These are phyloP conservation scores for Sugiyamaella novakii DNA, from an alignment of 1,139 yeast species.

Conservation along the genomic window DNA sequence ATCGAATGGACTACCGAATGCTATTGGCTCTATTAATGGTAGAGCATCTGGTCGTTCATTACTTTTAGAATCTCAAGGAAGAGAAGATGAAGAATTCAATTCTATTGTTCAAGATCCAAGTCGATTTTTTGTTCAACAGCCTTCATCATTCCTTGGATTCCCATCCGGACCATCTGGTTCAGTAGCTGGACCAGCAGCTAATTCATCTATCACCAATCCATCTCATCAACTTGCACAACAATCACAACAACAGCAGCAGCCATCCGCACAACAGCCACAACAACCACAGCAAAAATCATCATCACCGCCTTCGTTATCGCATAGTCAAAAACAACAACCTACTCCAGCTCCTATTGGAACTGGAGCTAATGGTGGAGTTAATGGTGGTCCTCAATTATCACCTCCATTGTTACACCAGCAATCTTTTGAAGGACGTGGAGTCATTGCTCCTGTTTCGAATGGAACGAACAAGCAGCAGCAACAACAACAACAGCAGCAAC, in stretches of 20 bases:
- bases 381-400: conserved; percentile 16
- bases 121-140: conserved; percentile 29
- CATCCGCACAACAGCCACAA: background rate
- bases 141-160: conserved; percentile 47
- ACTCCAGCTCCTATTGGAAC: conserved; percentile 14
- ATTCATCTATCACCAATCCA: no score
- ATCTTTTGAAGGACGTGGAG: conserved; percentile 20
- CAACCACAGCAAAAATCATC: conserved; percentile 1
- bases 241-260: conserved; percentile 8
- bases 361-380: conserved; percentile 9
- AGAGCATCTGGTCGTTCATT: conserved; percentile 37
- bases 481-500: conserved; percentile 10
- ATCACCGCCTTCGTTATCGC: conserved; percentile 12
- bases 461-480: conserved; percentile 8
- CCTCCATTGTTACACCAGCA: conserved; percentile 20
- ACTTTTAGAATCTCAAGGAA: conserved; percentile 38
- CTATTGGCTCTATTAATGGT: conserved; percentile 13
- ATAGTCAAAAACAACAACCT: conserved; percentile 16
- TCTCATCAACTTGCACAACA: no score
- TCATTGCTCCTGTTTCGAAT: conserved; percentile 11
- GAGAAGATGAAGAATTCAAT: conserved; percentile 40
- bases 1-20: conserved; percentile 4
- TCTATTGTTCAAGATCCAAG: conserved; percentile 40
- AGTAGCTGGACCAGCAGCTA: conserved; percentile 2
- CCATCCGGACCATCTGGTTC: conserved; percentile 22